These are phyloP conservation scores for Leucogyrophana mollusca DNA, from an alignment of 768 basidiomycete genomes.

Conservation along the genomic window DNA sequence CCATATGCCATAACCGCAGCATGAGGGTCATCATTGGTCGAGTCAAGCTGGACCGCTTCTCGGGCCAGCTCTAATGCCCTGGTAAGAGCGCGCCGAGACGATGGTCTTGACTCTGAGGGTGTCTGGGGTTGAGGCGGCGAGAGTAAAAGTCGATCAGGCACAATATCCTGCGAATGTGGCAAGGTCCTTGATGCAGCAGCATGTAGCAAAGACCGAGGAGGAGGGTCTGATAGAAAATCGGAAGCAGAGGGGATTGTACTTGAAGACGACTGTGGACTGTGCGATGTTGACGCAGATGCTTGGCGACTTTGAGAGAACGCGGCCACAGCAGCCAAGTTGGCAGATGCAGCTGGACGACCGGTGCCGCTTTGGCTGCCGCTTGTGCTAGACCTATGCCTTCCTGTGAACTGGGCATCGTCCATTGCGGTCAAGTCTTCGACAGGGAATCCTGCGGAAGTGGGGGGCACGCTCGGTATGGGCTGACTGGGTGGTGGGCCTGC, in stretches of 20 bases:
- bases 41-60: conserved; percentile 86
- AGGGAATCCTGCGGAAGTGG: conserved; percentile 16
- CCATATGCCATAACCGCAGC: conserved; percentile 89
- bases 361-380: conserved; percentile 29
- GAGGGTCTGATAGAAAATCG: conserved; percentile 57
- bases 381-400: conserved; percentile 36
- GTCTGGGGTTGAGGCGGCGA: conserved; percentile 43
- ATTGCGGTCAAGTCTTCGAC: conserved; percentile 20
- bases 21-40: conserved; percentile 84
- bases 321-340: conserved; percentile 57
- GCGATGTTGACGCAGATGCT: conserved; percentile 25
- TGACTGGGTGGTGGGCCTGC: conserved; percentile 70
- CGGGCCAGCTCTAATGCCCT: conserved; percentile 84
- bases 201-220: conserved; percentile 51
- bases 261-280: conserved; percentile 24
- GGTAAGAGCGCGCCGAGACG: conserved; percentile 84
- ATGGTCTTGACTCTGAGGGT: conserved; percentile 51
- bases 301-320: conserved; percentile 58
- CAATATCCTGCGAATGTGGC: conserved; percentile 36
- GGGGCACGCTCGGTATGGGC: conserved; percentile 71
- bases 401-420: conserved; percentile 27
- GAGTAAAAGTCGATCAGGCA: conserved; percentile 42
- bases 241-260: conserved; percentile 29
- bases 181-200: conserved; percentile 17
- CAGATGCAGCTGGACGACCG: conserved; percentile 39